These are phyloP conservation scores for Castanopsis chinensis DNA, from an alignment of 306 rosid species.

Conservation along the genomic window DNA sequence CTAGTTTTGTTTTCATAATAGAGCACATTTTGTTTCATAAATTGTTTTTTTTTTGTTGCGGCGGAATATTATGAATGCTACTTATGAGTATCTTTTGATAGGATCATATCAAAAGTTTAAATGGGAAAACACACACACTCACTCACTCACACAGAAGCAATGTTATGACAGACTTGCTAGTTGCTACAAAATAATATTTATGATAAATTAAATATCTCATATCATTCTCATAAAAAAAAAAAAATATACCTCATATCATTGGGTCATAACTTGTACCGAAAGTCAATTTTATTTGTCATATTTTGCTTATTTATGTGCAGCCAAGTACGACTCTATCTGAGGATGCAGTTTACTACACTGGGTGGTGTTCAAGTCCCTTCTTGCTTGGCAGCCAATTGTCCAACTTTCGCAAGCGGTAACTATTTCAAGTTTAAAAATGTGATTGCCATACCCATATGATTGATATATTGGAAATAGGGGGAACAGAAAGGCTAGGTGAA, in stretches of 20 bases:
- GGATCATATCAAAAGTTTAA: too few relatives aligned
- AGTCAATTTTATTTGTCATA: background rate
- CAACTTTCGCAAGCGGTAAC: conserved; percentile 47
- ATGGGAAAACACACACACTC: too few relatives aligned
- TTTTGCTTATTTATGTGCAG: conserved; percentile 24
- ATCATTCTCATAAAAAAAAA: too few relatives aligned
- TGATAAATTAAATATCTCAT: background rate
- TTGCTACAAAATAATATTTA: background rate
- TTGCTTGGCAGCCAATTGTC: conserved; percentile 28
- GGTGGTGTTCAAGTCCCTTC: conserved; percentile 43
- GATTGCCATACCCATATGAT: background rate
- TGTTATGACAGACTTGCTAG: too few relatives aligned
- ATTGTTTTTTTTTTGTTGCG: background rate
- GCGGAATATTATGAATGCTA: too few relatives aligned
- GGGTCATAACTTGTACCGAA: background rate
- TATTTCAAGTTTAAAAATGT: background rate
- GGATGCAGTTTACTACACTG: conserved; percentile 31
- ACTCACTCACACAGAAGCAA: too few relatives aligned
- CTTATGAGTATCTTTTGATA: too few relatives aligned
- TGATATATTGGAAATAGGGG: background rate
- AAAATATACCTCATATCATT: background rate
- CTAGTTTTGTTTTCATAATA: background rate
- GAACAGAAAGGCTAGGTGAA: background rate
- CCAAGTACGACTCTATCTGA: conserved; percentile 26
- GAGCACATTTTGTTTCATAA: background rate